Percentiles rank a stretch among this genome's conserved stretches.
Conservation (phyloP, 345 rosid species). For the Camelina hispida region DNA sequence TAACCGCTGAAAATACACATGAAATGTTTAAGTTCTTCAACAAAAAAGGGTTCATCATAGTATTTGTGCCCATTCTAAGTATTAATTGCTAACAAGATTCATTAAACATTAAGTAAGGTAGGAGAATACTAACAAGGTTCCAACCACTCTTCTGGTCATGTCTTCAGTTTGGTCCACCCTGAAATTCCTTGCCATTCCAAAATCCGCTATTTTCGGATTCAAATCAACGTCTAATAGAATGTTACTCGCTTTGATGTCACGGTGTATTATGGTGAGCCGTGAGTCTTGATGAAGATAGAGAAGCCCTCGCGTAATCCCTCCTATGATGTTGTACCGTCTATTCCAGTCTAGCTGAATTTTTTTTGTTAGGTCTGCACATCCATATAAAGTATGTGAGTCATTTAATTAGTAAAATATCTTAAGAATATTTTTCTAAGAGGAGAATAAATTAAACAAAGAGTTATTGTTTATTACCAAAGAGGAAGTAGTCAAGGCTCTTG, state of each 20-base stretch:
- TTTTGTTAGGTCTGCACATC: constrained; percentile 8
- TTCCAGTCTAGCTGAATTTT: constrained; percentile 18
- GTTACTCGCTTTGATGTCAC: constrained; percentile 39
- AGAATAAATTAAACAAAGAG: not conserved
- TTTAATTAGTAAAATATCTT: not conserved
- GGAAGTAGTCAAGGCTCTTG: constrained; percentile 41
- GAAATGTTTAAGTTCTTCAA: not conserved
- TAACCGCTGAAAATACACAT: constrained; percentile 42
- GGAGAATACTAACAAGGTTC: constrained; percentile 34
- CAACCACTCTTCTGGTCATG: constrained; percentile 32
- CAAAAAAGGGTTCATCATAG: not conserved
- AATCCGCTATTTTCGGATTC: constrained; percentile 36
- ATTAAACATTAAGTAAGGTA: not conserved
- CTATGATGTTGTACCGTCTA: constrained; percentile 24
- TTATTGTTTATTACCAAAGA: constrained; percentile 19
- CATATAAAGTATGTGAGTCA: no score
- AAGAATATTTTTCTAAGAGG: not conserved
- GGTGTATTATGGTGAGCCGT: constrained; percentile 41
- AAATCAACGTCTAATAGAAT: constrained; percentile 26
- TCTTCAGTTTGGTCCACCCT: constrained; percentile 37
- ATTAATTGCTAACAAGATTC: constrained; percentile 21
- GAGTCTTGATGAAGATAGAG: constrained; percentile 44
- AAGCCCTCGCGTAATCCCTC: constrained; percentile 30
- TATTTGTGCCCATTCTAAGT: no score
- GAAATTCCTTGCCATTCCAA: constrained; percentile 36